phyloP scores from a whole-genome alignment of 345 rosid species.

The Salix suchowensis region DNA sequence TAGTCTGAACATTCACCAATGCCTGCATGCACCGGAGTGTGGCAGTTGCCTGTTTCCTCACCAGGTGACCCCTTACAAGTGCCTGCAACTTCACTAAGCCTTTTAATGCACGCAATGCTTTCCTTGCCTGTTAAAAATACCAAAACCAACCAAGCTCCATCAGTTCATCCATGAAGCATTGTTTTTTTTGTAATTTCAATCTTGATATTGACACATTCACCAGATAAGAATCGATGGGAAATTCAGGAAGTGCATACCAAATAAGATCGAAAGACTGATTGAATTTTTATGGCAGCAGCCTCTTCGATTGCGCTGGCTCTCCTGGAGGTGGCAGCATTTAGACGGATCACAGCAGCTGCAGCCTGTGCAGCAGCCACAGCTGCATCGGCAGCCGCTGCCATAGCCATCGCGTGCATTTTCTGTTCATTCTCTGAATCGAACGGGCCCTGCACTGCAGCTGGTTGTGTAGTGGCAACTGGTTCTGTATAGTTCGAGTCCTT shows the following conservation, averaged over 20 bases:
- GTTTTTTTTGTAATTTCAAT: not conserved
- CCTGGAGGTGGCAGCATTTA: conserved; percentile 27
- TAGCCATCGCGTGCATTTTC: conserved; percentile 43
- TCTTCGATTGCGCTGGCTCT: conserved; percentile 44
- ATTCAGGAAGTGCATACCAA: conserved; percentile 42
- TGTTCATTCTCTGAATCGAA: conserved; percentile 39
- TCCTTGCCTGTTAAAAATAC: conserved; percentile 59
- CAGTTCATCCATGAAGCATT: not conserved
- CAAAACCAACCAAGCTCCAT: not conserved
- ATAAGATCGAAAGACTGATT: conserved; percentile 74
- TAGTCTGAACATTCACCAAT: conserved; percentile 22
- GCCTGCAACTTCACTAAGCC: conserved; percentile 36
- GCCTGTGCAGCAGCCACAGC: conserved; percentile 51
- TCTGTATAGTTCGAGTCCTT: conserved; percentile 34
- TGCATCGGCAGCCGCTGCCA: conserved; percentile 41
- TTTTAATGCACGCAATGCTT: conserved; percentile 70
- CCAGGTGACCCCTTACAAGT: conserved; percentile 31
- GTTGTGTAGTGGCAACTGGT: conserved; percentile 13
- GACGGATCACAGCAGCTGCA: conserved; percentile 44
- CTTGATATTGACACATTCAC: not conserved
- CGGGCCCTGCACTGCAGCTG: not conserved
- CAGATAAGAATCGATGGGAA: not conserved
- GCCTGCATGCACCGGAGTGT: conserved; percentile 34
- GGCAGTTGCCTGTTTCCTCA: conserved; percentile 32
- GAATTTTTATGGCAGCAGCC: conserved; percentile 64